Base-by-base conservation (phyloP, 768 basidiomycete species). In the Suillus fuscotomentosus region DNA sequence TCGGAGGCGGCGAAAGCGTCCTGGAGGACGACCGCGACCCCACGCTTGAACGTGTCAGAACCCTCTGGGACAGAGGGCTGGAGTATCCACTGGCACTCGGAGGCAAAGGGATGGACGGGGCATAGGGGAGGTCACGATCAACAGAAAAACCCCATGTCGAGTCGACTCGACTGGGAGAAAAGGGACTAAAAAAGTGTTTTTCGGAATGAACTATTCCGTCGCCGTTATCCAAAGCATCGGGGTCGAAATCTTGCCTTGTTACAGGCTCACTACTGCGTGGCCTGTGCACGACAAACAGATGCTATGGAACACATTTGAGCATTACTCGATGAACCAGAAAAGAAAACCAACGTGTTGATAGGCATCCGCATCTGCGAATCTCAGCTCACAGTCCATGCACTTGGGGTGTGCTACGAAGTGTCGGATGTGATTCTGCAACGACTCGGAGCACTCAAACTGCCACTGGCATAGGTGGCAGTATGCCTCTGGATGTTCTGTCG, bases 331-430 rank as follows among this genome's bases (percentile, higher is more conserved):
- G 9, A 42, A 5, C 36, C 50, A 39, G 27, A 41, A 27, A 17
- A 43, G 31, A 56, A 51, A 61, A 60, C 77, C 62, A 63, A 83
- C 83, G 56, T 77, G 68, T 64, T 77, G 71, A 64, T 79, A 75
- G 2, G 74, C 73, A 51, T 74, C 74, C 31, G 76, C 70, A 63
- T 82, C 79, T 53, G 72, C 66, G 63, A 83, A 84, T 38, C 82
- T 80, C 53, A 77, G 60, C n/a, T 72, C 68, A 60, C 84, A 85
- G 38, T 72, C 68, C 31, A 70, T 65, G 62, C 84, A 85, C 61
- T 78, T 80, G 3, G 85, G 82, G 70, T 85, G 84, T 20, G 67
- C 71, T 27, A 75, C 71, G 20, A 84, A 83, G 13, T 74, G 73
- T 22, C 65, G 71, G 67, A 80, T 81, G 65, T 85, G 84, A 38